Evolutionary conservation across 2,329 filamentous ascomycete genomes (phyloP).

Genomic region (Cadophora sp.): DNA sequence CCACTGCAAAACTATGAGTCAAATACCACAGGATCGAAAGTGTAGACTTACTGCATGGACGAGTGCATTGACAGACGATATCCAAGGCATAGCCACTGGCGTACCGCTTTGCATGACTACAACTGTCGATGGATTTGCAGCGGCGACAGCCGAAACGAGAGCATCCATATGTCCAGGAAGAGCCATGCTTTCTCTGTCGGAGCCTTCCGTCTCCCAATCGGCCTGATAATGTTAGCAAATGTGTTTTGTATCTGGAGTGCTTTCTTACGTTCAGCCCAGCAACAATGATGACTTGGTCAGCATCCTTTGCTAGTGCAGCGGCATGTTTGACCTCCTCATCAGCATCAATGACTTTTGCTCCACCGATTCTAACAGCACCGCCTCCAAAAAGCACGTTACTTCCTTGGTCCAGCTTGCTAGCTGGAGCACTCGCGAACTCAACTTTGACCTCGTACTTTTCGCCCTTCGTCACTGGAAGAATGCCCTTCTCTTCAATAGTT

Average conservation of each 20-base stretch:
- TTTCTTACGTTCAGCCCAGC: conserved; percentile 70
- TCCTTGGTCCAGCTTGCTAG: conserved; percentile 59
- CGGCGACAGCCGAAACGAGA: conserved; percentile 70
- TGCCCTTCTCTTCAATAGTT: conserved; percentile 44
- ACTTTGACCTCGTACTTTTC: conserved; percentile 43
- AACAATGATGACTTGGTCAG: conserved; percentile 80
- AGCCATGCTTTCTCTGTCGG: conserved; percentile 79
- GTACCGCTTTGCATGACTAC: conserved; percentile 82
- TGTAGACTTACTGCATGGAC: conserved; percentile 65
- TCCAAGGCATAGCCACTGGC: conserved; percentile 76
- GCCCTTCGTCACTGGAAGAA: conserved; percentile 40
- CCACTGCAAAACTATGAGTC: conserved; percentile 54
- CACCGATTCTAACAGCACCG: conserved; percentile 68
- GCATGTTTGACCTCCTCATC: conserved; percentile 69
- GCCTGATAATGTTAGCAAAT: conserved; percentile 38
- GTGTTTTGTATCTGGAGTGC: neutral
- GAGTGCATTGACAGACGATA: conserved; percentile 59
- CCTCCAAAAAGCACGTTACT: conserved; percentile 58
- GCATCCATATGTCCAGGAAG: conserved; percentile 76
- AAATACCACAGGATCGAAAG: conserved; percentile 54
- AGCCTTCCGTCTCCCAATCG: conserved; percentile 83
- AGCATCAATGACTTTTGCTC: conserved; percentile 62
- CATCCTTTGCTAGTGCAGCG: conserved; percentile 69
- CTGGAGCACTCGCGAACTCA: conserved; percentile 62
- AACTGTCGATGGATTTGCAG: conserved; percentile 71